Conservation (phyloP, 108 stramenopile species). For the Fragilariopsis cylindrus region DNA sequence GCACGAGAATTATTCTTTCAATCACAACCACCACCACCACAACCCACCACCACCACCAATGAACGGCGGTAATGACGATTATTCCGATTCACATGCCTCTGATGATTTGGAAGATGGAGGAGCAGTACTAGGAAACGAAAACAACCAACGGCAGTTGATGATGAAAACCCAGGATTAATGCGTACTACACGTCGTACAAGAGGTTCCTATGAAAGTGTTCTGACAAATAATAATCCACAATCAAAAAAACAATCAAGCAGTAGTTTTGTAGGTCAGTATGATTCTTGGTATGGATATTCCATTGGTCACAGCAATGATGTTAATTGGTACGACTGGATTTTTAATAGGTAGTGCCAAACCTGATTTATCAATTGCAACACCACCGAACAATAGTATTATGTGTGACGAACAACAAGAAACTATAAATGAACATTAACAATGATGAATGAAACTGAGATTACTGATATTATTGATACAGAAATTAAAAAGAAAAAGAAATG, state of each 20-base stretch:
- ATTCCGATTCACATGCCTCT: too few relatives aligned
- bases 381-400: background rate
- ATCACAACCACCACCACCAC: too few relatives aligned
- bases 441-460: background rate
- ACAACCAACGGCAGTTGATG: background rate
- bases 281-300: too few relatives aligned
- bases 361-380: background rate
- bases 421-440: background rate
- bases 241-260: background rate
- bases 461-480: background rate
- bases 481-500: background rate
- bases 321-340: conserved; percentile 1
- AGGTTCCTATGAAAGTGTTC: background rate
- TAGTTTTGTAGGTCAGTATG: background rate
- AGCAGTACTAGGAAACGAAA: too few relatives aligned
- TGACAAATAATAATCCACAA: background rate
- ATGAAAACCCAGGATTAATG: background rate
- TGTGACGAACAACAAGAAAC: background rate
- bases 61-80: too few relatives aligned
- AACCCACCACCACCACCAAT: too few relatives aligned
- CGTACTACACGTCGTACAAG: background rate
- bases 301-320: background rate
- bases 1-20: too few relatives aligned
- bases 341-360: conserved; percentile 3
- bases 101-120: too few relatives aligned